phyloP scores from a whole-genome alignment of 1,284 basidiomycete genomes.

The Xanthoconium separans region DNA sequence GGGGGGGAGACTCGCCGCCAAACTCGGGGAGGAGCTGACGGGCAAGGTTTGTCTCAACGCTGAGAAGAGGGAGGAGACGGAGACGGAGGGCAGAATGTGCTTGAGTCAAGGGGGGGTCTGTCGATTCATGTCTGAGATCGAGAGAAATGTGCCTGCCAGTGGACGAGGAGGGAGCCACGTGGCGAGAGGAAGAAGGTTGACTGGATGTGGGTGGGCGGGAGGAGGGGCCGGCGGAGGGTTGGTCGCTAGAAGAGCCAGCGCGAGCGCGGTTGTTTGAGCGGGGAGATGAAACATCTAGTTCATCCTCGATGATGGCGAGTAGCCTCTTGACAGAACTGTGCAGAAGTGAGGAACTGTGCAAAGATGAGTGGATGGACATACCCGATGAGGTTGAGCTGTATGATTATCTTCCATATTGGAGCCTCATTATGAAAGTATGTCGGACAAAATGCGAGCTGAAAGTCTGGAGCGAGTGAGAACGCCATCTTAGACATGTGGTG shows the following conservation, averaged over 20 bases:
- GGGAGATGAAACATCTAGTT: slow-evolving; percentile 37
- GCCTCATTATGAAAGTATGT: slow-evolving; percentile 57
- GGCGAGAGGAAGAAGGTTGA: too few relatives aligned
- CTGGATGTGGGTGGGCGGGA: too few relatives aligned
- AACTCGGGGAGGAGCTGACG: slow-evolving; percentile 41
- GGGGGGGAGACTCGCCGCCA: slow-evolving; percentile 4
- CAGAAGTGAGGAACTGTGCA: neutral
- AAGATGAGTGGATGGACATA: slow-evolving; percentile 25
- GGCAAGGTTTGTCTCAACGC: slow-evolving; percentile 53
- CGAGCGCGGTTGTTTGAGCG: neutral
- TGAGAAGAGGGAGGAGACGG: slow-evolving; percentile 59
- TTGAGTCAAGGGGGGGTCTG: slow-evolving; percentile 21
- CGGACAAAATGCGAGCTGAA: slow-evolving; percentile 65
- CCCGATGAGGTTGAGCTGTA: slow-evolving; percentile 69
- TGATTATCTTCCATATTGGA: slow-evolving; percentile 58
- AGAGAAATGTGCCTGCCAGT: neutral
- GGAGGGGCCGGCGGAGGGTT: neutral
- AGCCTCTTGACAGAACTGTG: slow-evolving; percentile 53
- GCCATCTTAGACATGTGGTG: neutral
- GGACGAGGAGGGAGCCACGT: too few relatives aligned
- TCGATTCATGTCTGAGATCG: neutral
- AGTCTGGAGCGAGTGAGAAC: slow-evolving; percentile 43
- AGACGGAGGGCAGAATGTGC: slow-evolving; percentile 36
- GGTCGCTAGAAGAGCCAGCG: neutral
- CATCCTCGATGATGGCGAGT: slow-evolving; percentile 48